A percentile compares a stretch with the other conserved stretches of the same genome.
These are phyloP conservation scores for Rubus idaeus DNA, from an alignment of 306 rosid genomes.

Conservation along the genomic window DNA sequence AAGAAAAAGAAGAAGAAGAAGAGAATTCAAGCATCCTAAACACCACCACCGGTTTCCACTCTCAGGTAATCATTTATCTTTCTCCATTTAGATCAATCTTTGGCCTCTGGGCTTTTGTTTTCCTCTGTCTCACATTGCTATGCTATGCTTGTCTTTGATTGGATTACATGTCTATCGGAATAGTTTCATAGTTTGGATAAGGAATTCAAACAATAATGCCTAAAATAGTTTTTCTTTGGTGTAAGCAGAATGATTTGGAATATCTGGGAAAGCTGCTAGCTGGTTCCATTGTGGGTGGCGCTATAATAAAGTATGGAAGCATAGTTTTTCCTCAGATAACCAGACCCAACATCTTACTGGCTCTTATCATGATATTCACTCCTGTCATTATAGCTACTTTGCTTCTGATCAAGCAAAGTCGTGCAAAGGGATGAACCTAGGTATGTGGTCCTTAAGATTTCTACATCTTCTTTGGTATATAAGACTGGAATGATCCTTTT, in stretches of 20 bases:
- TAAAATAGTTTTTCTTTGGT: not conserved
- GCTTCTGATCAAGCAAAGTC: constrained; percentile 61
- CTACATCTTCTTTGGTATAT: not conserved
- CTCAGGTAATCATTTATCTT: constrained; percentile 32
- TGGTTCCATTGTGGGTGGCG: constrained; percentile 61
- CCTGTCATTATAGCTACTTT: constrained; percentile 56
- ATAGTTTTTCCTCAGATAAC: constrained; percentile 64
- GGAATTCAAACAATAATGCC: no score
- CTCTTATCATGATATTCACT: constrained; percentile 53
- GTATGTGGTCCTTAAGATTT: not conserved
- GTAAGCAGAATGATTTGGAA: constrained; percentile 52
- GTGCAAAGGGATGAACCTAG: constrained; percentile 20
- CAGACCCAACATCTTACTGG: constrained; percentile 62
- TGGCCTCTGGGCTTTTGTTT: not conserved
- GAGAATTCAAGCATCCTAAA: constrained; percentile 11
- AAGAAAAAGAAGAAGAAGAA: constrained; percentile 27
- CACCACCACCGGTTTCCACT: constrained; percentile 5
- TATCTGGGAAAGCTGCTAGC: constrained; percentile 50
- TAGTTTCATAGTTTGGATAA: not conserved
- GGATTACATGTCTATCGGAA: not conserved
- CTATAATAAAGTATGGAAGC: constrained; percentile 71
- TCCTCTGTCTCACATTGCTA: not conserved
- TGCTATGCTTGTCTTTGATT: not conserved
- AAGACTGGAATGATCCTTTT: not conserved
- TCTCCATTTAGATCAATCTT: not conserved